Base-by-base conservation (phyloP, 805 yeast species). In the Candida arabinofermentans region DNA sequence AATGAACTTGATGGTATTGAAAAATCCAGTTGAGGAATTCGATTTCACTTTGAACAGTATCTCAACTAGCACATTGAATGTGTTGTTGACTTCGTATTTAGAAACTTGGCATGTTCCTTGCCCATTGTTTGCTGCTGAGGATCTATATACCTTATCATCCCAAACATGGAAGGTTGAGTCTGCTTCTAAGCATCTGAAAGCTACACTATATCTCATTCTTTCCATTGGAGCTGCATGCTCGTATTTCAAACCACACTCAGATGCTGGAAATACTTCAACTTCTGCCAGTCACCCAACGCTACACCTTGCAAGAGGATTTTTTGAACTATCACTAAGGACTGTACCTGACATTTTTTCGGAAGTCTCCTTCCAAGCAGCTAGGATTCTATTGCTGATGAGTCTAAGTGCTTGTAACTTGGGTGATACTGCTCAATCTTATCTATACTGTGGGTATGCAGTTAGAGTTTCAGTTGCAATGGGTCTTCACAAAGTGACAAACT, bases 71-170 rank as follows among this genome's bases (percentile, higher is more conserved):
- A 30, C 36, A 4, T 37, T 51, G 32, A 40, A 50, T 31, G 34
- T 33, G 10, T 36, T 52, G 10, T n/a, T 55, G 10, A 40, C 44
- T 2, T 44, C 49, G 10, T 55, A 44, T 34, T 48, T 55, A 27
- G 55, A 55, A 26, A 55, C 57, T 1, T 52, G 54, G 55, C 46
- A 44, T 23, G 40, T 55, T 22, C 50, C 58, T 8, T 37, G 30
- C 27, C 59, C 59, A 6, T 24, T 53, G 5, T 50, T 51, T 30
- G 39, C 47, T 2, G 53, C 58, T 10, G 53, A 50, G 19, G 48
- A 48, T 29, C 16, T 52, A 9, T 51, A 52, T 29, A 34, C 26
- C 33, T 31, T 48, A 24, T 37, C 44, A n/a, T 40, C 40, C 10
- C 36, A 34, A 42, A 50, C 42, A 27, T 54, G 43, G 52, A 40